Base-by-base conservation (phyloP, 140 eudicot genomes). In the Stevia rebaudiana region DNA sequence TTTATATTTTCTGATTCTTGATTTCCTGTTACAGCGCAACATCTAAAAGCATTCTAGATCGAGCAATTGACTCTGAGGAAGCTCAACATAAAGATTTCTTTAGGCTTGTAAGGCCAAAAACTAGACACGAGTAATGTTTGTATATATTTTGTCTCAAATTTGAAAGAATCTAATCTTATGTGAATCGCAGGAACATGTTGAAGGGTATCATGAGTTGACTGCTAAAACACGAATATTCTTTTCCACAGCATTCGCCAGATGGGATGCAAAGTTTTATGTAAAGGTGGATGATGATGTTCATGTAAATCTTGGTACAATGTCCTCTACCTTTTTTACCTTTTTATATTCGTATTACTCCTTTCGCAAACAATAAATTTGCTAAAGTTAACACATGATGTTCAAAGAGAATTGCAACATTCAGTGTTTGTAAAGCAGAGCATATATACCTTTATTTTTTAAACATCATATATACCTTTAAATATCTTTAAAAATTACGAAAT, bases 1-100 rank as follows among this genome's bases (percentile, higher is more conserved):
- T 12, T 31, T 65, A n/a, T 36, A 17, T 13, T n/a, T 11, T 61
- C 71, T 31, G 25, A 19, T 63, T 65, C 18, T 49, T 2, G 65
- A 24, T 65, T 11, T 55, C 35, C 11, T 23, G 48, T 52, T 82
- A 7, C 86, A 90, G 97, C 4, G 95, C 95, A 24, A 90, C 94
- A 46, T 84, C 97, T 12, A 90, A 86, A 68, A 90, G 97, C 79
- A 90, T 90, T 74, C 75, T 90, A 50, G 97, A 90, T 75, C 81
- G 94, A 76, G 97, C 97, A 71, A 86, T 90, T 63, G 95, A 90
- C 83, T 77, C 97, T 37, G 97, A 90, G 74, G 97, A 90, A 63
- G 89, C 95, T 73, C 97, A 90, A 71, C 97, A 90, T 65, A 74
- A 90, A 63, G 97, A 90, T 68, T 90, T 90, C 81, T 90, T 90